phyloP scores from a whole-genome alignment of 441 rosid species.

The Flueggea neowawraea region DNA sequence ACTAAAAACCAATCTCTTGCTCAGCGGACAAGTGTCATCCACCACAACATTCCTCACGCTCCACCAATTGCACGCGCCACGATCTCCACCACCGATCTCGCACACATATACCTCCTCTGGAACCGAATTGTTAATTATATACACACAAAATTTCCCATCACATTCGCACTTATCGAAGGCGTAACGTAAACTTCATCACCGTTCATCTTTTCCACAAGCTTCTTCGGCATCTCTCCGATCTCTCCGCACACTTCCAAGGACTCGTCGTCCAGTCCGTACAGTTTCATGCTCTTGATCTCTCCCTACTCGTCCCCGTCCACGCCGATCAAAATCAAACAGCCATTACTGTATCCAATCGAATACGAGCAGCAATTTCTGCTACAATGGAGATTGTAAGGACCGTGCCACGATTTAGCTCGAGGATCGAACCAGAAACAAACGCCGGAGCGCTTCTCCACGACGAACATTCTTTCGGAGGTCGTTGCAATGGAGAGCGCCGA shows the following conservation, averaged over 20 bases:
- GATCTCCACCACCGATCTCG: constrained; percentile 36
- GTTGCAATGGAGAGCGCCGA: constrained; percentile 62
- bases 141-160: constrained; percentile 37
- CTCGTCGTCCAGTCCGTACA: constrained; percentile 42
- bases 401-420: constrained; percentile 42
- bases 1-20: constrained; percentile 32
- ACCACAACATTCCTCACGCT: constrained; percentile 29
- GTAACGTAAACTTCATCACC: constrained; percentile 14
- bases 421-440: constrained; percentile 43
- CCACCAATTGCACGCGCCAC: constrained; percentile 14
- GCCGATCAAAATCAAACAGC: constrained; percentile 47
- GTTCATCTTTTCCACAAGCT: constrained; percentile 33
- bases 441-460: constrained; percentile 56
- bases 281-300: constrained; percentile 30
- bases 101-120: constrained; percentile 35
- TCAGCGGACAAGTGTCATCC: constrained; percentile 9
- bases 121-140: constrained; percentile 21
- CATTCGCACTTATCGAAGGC: constrained; percentile 26
- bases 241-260: constrained; percentile 22
- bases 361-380: constrained; percentile 19
- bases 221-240: constrained; percentile 49
- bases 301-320: constrained; percentile 25
- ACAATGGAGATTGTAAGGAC: constrained; percentile 39
- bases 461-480: constrained; percentile 31
- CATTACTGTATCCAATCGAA: constrained; percentile 27